Percentiles rank a stretch among this genome's conserved stretches.
These are phyloP conservation scores for Colletotrichum musae DNA, from an alignment of 2,329 filamentous ascomycete species.

Conservation along the genomic window DNA sequence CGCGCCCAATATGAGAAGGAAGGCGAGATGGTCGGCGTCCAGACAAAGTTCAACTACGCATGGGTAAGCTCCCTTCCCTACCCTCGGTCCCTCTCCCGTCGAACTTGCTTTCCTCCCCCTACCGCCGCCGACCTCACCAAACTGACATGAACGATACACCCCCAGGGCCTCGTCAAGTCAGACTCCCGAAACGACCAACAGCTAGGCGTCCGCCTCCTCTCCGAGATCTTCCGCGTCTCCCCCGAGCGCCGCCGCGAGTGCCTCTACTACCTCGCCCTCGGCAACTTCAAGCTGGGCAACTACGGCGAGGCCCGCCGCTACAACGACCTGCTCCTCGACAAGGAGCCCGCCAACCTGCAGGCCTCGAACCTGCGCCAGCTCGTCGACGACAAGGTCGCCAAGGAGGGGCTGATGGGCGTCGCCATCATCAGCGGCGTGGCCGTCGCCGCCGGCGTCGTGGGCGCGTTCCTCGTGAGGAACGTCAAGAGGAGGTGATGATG, in stretches of 20 bases:
- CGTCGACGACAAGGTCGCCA: constrained; percentile 96
- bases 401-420: constrained; percentile 93
- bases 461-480: constrained; percentile 87
- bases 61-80: constrained; percentile 75
- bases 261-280: constrained; percentile 96
- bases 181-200: constrained; percentile 88
- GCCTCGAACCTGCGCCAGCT: constrained; percentile 86
- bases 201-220: constrained; percentile 91
- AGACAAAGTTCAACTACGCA: constrained; percentile 99
- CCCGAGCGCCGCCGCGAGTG: constrained; percentile 96
- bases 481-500: constrained; percentile 69
- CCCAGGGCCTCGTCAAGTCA: constrained; percentile 97
- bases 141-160: background rate
- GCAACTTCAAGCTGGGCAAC: constrained; percentile 98
- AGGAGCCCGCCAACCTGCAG: constrained; percentile 93
- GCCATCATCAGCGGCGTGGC: constrained; percentile 95
- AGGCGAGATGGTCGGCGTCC: constrained; percentile 94
- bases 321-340: constrained; percentile 91
- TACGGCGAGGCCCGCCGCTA: constrained; percentile 95
- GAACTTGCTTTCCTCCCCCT: too few species aligned
- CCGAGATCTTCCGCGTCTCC: constrained; percentile 95
- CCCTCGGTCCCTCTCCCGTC: background rate
- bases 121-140: too few species aligned
- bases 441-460: constrained; percentile 92
- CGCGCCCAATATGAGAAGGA: constrained; percentile 97